Base-by-base conservation (phyloP, 345 rosid species). In the Acer campestre region DNA sequence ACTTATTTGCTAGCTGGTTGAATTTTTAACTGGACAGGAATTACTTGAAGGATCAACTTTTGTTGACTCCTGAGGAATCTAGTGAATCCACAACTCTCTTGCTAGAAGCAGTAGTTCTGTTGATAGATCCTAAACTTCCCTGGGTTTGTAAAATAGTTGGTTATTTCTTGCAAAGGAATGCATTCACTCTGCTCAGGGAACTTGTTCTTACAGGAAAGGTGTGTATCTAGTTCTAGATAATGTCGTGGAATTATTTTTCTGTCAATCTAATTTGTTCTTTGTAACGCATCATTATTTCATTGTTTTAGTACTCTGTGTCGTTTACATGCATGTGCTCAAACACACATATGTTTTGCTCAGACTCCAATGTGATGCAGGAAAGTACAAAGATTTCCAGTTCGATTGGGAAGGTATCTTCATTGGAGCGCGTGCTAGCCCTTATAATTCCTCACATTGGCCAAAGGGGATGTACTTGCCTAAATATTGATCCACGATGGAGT, bases 111-210 rank as follows among this genome's bases (percentile, higher is more conserved):
- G 82, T 90, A 67, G 80, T 82, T 55, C 70, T 87, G 73, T 84
- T 96, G 82, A 81, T 92, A 73, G 93, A 92, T 85, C 89, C 94
- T 79, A 87, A 86, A 86, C 90, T 88, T 81, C 99, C 98, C 66
- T 94, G 98, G 98, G 92, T 81, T 80, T 96, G 97, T 86, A 89
- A 91, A 86, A 72, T 85, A 63, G 90, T 89, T 44, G 84, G 89
- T 74, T 83, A 88, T 82, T 95, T 96, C 68, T 79, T 84, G 77
- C 86, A 86, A 80, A 87, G 83, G 81, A 88, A 89, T 46, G 81
- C 82, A 61, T 90, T 91, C 66, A 68, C 85, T 70, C 81, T 90
- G 73, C 87, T 88, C 67, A 83, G 98, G 81, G 97, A 89, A 73
- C 87, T 94, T 51, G 81, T 90, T 85, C 82, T 83, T 71, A 83